Percentiles rank a stretch among this genome's conserved stretches.
Evolutionary conservation across 495 filamentous ascomycete genomes (phyloP).

Genomic region (Oidiodendron maius): DNA sequence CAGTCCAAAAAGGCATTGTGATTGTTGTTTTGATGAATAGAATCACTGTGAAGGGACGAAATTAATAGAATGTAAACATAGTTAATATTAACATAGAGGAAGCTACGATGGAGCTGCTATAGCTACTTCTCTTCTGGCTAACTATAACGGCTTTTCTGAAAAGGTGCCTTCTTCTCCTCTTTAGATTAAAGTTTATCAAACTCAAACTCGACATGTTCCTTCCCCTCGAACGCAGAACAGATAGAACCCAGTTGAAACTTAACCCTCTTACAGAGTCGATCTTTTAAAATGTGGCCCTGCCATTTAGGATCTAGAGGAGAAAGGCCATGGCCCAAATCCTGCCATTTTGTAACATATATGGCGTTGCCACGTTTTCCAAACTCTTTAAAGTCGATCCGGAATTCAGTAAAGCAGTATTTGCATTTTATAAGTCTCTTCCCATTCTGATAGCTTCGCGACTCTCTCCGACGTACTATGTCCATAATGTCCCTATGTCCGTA

Average conservation of each 20-base stretch:
- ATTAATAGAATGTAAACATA: too few species aligned
- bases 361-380: conserved; percentile 7
- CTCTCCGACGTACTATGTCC: not conserved
- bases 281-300: not conserved
- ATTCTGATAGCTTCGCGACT: not conserved
- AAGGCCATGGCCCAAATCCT: conserved; percentile 11
- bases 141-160: not conserved
- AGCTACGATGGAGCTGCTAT: not conserved
- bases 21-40: not conserved
- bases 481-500: not conserved
- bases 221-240: conserved; percentile 11
- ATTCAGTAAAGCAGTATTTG: conserved; percentile 12
- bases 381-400: conserved; percentile 11
- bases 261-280: not conserved
- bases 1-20: not conserved
- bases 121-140: not conserved
- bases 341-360: conserved; percentile 11
- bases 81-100: too few species aligned
- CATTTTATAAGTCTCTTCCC: conserved; percentile 7
- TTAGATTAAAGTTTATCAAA: conserved; percentile 1
- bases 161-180: conserved; percentile 6
- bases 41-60: too few species aligned
- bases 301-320: conserved; percentile 3
- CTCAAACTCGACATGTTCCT: conserved; percentile 5
- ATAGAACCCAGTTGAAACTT: conserved; percentile 9